These are phyloP conservation scores for Monosporascus sp. DNA, from an alignment of 2,329 filamentous ascomycete genomes.

Conservation along the genomic window DNA sequence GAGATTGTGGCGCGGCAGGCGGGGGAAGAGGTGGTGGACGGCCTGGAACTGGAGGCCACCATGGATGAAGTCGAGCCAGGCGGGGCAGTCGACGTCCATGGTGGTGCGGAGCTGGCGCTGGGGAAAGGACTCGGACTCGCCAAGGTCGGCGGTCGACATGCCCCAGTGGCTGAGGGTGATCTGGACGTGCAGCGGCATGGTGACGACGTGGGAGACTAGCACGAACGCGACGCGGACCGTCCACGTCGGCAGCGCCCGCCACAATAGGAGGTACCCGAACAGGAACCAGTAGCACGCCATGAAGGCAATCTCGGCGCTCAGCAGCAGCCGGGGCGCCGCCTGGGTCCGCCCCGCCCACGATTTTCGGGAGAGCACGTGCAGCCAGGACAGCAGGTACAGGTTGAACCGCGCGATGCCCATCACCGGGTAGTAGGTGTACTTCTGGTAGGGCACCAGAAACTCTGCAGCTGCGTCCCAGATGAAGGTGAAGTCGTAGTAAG, in stretches of 20 bases:
- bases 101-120: constrained; percentile 67
- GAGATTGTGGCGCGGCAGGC: constrained; percentile 64
- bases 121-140: constrained; percentile 60
- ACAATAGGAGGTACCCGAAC: constrained; percentile 62
- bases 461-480: constrained; percentile 57
- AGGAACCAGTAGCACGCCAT: constrained; percentile 63
- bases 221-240: constrained; percentile 56
- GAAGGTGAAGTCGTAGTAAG: constrained; percentile 62
- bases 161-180: constrained; percentile 70
- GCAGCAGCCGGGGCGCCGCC: constrained; percentile 48
- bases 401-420: constrained; percentile 68
- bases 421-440: constrained; percentile 64
- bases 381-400: constrained; percentile 63
- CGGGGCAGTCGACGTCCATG: constrained; percentile 69
- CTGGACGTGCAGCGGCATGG: constrained; percentile 65
- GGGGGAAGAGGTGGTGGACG: constrained; percentile 65
- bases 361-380: constrained; percentile 53
- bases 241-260: constrained; percentile 53
- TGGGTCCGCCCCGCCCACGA: constrained; percentile 56
- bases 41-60: constrained; percentile 70
- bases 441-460: constrained; percentile 54
- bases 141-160: constrained; percentile 63
- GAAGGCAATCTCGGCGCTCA: constrained; percentile 58
- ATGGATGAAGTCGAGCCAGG: constrained; percentile 68
- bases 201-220: constrained; percentile 58